phyloP scores from a whole-genome alignment of 108 stramenopile genomes.

The Stephanodiscus triporus region DNA sequence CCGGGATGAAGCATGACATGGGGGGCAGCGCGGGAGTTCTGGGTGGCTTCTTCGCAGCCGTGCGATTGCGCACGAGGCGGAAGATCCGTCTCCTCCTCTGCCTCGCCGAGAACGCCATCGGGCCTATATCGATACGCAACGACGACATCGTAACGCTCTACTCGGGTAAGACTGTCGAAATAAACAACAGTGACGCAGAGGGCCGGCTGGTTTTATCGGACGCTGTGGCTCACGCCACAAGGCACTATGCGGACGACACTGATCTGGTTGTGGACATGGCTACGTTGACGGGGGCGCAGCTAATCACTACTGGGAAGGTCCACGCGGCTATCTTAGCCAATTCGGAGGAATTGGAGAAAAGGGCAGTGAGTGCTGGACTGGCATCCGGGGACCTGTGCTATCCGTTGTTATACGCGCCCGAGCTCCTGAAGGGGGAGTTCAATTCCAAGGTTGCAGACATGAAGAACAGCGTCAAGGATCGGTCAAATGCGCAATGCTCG shows the following conservation, averaged over 20 bases:
- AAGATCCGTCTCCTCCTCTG: constrained; percentile 68
- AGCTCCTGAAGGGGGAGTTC: constrained; percentile 76
- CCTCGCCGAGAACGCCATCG: constrained; percentile 84
- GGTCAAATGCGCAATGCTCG: constrained; percentile 79
- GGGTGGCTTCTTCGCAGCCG: constrained; percentile 64
- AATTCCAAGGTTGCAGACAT: constrained; percentile 81
- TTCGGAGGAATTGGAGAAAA: constrained; percentile 64
- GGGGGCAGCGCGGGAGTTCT: constrained; percentile 83
- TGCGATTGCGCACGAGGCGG: constrained; percentile 30
- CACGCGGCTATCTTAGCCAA: constrained; percentile 82
- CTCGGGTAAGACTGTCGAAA: constrained; percentile 89
- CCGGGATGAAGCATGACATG: constrained; percentile 81
- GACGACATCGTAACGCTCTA: constrained; percentile 82
- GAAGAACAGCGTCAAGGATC: constrained; percentile 87
- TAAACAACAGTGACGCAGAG: constrained; percentile 93
- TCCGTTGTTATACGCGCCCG: constrained; percentile 82
- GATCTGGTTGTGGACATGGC: constrained; percentile 62
- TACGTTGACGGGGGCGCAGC: constrained; percentile 90
- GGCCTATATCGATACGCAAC: constrained; percentile 69
- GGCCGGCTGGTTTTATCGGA: constrained; percentile 81
- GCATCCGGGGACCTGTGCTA: constrained; percentile 72
- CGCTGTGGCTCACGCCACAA: constrained; percentile 77
- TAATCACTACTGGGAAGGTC: constrained; percentile 72
- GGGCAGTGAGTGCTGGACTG: constrained; percentile 53
- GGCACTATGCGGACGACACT: constrained; percentile 51